phyloP scores from a whole-genome alignment of 805 yeast species.

The Saccharomycodes ludwigii region DNA sequence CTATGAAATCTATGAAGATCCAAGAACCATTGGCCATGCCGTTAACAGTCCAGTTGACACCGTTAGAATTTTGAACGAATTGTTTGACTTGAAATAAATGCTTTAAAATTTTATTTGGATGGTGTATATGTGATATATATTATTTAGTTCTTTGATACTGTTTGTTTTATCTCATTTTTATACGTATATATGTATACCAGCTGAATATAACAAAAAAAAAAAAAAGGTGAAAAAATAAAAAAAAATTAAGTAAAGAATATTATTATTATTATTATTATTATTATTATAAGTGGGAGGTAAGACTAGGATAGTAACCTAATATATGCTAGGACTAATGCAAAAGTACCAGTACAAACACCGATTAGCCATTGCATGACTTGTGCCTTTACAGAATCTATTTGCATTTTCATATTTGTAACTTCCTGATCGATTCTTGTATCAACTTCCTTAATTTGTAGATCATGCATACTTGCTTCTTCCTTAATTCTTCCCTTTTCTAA shows the following conservation, averaged over 20 bases:
- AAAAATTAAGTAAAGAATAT: not conserved
- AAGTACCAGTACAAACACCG: conserved; percentile 97
- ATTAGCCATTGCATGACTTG: conserved; percentile 98
- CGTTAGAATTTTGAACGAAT: conserved; percentile 67
- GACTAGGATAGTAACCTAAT: conserved; percentile 59
- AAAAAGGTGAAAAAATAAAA: not conserved
- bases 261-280: not conserved
- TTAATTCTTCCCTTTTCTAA: conserved; percentile 91
- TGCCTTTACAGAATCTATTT: conserved; percentile 87
- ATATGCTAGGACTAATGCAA: conserved; percentile 86
- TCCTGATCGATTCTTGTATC: conserved; percentile 94
- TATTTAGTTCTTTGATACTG: too few species aligned
- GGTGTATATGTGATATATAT: conserved; percentile 1
- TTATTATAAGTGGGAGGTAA: not conserved
- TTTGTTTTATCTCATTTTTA: too few species aligned
- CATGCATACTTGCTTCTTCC: conserved; percentile 88
- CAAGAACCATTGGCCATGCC: conserved; percentile 92
- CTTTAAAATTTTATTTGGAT: conserved; percentile 5
- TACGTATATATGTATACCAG: not conserved
- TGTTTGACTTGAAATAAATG: conserved; percentile 34
- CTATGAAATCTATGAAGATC: conserved; percentile 87
- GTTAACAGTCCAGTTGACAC: conserved; percentile 88
- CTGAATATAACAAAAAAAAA: not conserved
- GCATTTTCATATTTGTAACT: conserved; percentile 86
- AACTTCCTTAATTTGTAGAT: conserved; percentile 85